These are phyloP conservation scores for Trichoderma sp. DNA, from an alignment of 2,329 filamentous ascomycete genomes.

Conservation along the genomic window DNA sequence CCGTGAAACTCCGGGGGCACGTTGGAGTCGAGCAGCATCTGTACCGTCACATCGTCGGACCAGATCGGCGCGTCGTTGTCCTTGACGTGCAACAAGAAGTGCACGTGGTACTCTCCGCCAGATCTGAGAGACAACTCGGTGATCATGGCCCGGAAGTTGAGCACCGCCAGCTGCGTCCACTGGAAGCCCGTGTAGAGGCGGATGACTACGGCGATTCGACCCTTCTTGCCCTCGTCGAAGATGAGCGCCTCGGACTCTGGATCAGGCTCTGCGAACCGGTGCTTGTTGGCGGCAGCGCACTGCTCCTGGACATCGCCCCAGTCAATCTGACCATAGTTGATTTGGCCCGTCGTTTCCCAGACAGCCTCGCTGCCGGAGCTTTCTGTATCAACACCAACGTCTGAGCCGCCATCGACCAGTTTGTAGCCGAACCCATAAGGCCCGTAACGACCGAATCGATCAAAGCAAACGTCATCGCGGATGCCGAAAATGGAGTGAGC, in stretches of 20 bases:
- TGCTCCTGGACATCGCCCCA: slow-evolving; percentile 58
- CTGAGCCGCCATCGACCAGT: slow-evolving; percentile 68
- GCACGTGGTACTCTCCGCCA: slow-evolving; percentile 78
- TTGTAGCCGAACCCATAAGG: slow-evolving; percentile 87
- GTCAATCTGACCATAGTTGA: slow-evolving; percentile 58
- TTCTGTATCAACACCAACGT: slow-evolving; percentile 73
- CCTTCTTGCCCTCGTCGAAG: slow-evolving; percentile 43
- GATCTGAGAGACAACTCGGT: slow-evolving; percentile 76
- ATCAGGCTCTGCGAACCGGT: slow-evolving; percentile 56
- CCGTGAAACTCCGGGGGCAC: slow-evolving; percentile 75
- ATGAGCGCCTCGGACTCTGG: slow-evolving; percentile 45
- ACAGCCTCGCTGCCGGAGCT: slow-evolving; percentile 64
- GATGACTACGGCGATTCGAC: slow-evolving; percentile 74
- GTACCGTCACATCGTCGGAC: slow-evolving; percentile 74
- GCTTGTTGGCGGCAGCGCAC: slow-evolving; percentile 62
- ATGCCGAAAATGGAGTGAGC: slow-evolving; percentile 75
- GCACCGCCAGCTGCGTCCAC: slow-evolving; percentile 75
- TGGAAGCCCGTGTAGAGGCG: slow-evolving; percentile 78
- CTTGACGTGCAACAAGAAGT: slow-evolving; percentile 84
- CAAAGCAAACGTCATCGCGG: slow-evolving; percentile 80
- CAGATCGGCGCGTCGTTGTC: slow-evolving; percentile 78
- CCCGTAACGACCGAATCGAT: slow-evolving; percentile 80
- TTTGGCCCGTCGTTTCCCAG: slow-evolving; percentile 58
- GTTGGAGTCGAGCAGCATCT: slow-evolving; percentile 67
- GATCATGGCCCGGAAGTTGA: slow-evolving; percentile 81